phyloP scores from a whole-genome alignment of 768 basidiomycete genomes.

The Naganishia randhawae region DNA sequence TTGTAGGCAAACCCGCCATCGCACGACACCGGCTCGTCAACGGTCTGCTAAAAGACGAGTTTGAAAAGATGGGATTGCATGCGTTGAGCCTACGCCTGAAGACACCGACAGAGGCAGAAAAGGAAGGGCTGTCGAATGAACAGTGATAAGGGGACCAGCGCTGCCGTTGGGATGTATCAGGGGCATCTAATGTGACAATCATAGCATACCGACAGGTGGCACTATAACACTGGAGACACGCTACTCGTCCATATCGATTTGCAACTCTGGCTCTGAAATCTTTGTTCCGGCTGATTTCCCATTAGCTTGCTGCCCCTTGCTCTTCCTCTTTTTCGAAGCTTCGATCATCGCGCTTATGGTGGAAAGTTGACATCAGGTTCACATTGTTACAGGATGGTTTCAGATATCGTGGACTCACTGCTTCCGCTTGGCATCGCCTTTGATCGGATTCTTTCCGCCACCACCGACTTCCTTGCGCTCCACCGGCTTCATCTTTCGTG shows the following conservation, averaged over 20 bases:
- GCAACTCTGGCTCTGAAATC: neutral
- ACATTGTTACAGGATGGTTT: too few relatives aligned
- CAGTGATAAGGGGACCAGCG: neutral
- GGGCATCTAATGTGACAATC: neutral
- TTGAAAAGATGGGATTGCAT: slow-evolving; percentile 52
- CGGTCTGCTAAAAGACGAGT: slow-evolving; percentile 51
- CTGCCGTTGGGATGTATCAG: neutral
- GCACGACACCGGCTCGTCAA: slow-evolving; percentile 54
- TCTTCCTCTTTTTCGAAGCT: slow-evolving; percentile 28
- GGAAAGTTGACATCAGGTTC: neutral
- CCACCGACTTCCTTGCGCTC: slow-evolving; percentile 66
- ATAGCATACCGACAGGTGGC: neutral
- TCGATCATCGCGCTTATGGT: slow-evolving; percentile 29
- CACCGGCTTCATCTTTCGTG: slow-evolving; percentile 70
- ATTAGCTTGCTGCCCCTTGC: neutral
- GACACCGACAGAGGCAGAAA: slow-evolving; percentile 50
- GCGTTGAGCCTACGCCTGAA: slow-evolving; percentile 52
- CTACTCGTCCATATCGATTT: slow-evolving; percentile 30
- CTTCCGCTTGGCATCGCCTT: slow-evolving; percentile 40
- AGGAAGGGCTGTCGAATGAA: slow-evolving; percentile 31
- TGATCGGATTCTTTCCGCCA: slow-evolving; percentile 49
- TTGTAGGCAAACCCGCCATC: slow-evolving; percentile 47
- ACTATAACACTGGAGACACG: too few relatives aligned
- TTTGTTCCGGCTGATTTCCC: neutral
- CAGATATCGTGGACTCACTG: too few relatives aligned